Conservation (phyloP, 768 basidiomycete species). For the Boletus rufocinnamomeus region DNA sequence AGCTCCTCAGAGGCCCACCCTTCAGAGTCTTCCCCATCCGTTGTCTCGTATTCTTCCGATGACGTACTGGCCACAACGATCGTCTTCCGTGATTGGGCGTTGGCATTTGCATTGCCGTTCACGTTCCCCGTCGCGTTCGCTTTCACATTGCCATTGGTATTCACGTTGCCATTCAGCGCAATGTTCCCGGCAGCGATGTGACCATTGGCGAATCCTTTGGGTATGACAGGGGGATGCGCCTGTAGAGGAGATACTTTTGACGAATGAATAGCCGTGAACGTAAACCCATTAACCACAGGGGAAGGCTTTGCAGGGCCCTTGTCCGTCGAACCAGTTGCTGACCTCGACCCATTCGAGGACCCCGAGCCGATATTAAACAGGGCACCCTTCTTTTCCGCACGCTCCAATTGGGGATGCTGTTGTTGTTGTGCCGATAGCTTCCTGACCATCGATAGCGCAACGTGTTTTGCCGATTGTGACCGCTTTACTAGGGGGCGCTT, state of each 20-base stretch:
- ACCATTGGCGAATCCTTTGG: slow-evolving; percentile 13
- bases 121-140: slow-evolving; percentile 13
- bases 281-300: slow-evolving; percentile 10
- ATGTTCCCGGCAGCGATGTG: slow-evolving; percentile 2
- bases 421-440: slow-evolving; percentile 30
- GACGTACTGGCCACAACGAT: slow-evolving; percentile 52
- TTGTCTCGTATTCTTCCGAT: slow-evolving; percentile 52
- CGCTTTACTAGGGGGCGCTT: slow-evolving; percentile 31
- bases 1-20: slow-evolving; percentile 66
- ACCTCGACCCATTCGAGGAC: slow-evolving; percentile 51
- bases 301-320: slow-evolving; percentile 15
- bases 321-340: slow-evolving; percentile 25
- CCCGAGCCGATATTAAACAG: slow-evolving; percentile 63
- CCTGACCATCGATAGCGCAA: slow-evolving; percentile 31
- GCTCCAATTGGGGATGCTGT: slow-evolving; percentile 21
- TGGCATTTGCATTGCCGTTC: slow-evolving; percentile 16
- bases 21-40: slow-evolving; percentile 56
- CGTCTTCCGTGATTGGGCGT: slow-evolving; percentile 38
- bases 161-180: slow-evolving; percentile 19
- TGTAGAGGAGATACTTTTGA: slow-evolving; percentile 13
- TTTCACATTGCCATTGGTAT: slow-evolving; percentile 11
- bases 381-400: slow-evolving; percentile 29
- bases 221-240: slow-evolving; percentile 23
- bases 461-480: slow-evolving; percentile 33
- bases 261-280: slow-evolving; percentile 12